Evolutionary conservation across 2,329 filamentous ascomycete species (phyloP).

Genomic region (Aspergillus flavus): DNA sequence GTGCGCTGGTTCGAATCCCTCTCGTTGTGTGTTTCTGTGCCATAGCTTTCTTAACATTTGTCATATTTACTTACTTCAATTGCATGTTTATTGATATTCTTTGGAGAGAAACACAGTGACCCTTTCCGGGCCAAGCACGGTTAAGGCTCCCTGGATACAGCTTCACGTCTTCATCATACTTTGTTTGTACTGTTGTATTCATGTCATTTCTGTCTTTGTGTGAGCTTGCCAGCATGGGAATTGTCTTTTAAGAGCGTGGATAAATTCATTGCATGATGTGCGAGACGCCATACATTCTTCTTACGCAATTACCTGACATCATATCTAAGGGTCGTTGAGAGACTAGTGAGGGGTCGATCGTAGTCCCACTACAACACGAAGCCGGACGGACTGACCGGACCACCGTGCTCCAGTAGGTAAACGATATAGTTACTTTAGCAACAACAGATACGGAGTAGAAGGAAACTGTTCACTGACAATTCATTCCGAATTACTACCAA

Average conservation of each 20-base stretch:
- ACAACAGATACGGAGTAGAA: no score
- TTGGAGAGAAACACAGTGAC: background rate
- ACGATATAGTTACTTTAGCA: background rate
- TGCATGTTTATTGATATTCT: conserved; percentile 1
- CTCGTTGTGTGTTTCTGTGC: background rate
- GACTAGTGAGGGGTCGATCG: background rate
- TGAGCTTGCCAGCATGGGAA: background rate
- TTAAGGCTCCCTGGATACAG: background rate
- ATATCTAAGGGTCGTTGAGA: background rate
- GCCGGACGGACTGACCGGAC: background rate
- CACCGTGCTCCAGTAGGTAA: background rate
- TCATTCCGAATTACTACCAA: no score
- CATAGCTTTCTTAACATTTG: conserved; percentile 1
- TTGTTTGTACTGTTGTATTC: background rate
- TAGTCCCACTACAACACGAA: background rate
- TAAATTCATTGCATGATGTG: background rate
- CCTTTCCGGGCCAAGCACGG: background rate
- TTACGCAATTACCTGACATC: conserved; percentile 6
- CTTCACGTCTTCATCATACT: background rate
- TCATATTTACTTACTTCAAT: background rate
- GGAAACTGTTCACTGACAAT: no score
- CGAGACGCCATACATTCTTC: background rate
- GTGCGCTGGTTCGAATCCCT: background rate
- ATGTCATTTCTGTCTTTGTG: background rate
- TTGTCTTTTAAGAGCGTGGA: background rate